Percentiles rank a stretch among this genome's conserved stretches.
Conservation (phyloP, 1,284 basidiomycete species). For the Bjerkandera adusta region DNA sequence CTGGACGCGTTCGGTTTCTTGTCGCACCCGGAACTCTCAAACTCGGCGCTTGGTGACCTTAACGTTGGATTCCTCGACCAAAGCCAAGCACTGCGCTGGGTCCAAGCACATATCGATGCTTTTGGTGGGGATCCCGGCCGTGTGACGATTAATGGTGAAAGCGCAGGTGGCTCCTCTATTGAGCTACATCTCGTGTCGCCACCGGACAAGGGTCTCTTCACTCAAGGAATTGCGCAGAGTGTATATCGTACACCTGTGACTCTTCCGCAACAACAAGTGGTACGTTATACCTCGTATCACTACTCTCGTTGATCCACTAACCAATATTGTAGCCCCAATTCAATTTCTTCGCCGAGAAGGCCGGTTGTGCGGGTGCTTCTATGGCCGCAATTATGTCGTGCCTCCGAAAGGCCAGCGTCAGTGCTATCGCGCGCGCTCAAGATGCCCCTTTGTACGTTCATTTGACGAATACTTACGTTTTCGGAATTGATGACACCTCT, state of each 20-base stretch:
- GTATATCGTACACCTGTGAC: constrained; percentile 50
- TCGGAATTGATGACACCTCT: not conserved
- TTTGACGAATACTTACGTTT: no score
- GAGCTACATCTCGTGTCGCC: constrained; percentile 54
- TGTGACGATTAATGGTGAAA: constrained; percentile 64
- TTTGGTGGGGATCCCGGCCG: constrained; percentile 61
- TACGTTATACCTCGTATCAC: constrained; percentile 31
- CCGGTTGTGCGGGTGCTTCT: constrained; percentile 43
- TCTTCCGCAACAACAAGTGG: constrained; percentile 46
- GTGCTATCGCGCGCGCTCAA: constrained; percentile 50
- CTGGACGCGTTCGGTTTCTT: constrained; percentile 44
- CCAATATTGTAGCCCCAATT: constrained; percentile 50
- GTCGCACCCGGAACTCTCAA: constrained; percentile 37
- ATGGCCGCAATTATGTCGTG: constrained; percentile 40
- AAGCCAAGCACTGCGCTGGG: constrained; percentile 58
- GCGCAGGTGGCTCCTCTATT: constrained; percentile 56
- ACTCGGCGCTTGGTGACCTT: constrained; percentile 43
- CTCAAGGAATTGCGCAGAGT: constrained; percentile 56
- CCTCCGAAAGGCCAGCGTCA: constrained; percentile 46
- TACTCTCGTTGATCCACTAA: no score
- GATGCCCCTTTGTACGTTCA: constrained; percentile 40
- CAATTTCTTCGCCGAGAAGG: constrained; percentile 43
- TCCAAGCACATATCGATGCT: constrained; percentile 52
- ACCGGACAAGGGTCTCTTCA: constrained; percentile 40
- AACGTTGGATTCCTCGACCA: constrained; percentile 67